Evolutionary conservation across 805 yeast genomes (phyloP), one percentile per base, ranked within the genome.

Genomic region (Suhomyces sp.): DNA sequence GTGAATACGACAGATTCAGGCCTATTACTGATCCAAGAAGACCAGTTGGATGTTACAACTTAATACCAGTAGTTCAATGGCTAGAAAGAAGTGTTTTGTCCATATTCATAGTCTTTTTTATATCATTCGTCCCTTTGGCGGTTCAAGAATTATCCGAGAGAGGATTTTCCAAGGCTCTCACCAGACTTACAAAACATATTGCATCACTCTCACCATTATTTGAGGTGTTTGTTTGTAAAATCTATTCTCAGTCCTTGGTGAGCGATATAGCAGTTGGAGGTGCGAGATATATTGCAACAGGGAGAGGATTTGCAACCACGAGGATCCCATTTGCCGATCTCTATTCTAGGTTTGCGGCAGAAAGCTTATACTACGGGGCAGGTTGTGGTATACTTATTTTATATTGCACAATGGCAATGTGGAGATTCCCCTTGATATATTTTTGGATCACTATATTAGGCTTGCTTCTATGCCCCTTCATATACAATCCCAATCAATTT

Each of bases 261-360:
- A 83, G 81, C 56, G 91, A 87, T 67, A 68, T 88, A 57, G 72
- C 87, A 10, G 76, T 86, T 53, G 94, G 96, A 48, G 94, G 93
- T 56, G 96, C 96, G 3, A 77, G 83, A 61, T 88, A 88, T 69
- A 85, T 87, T 61, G 85, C 92, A 1, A 88, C 94, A 1, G 94
- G 94, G 13, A 77, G 96, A 68, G 91, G 91, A 9, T 84, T 88
- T 65, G 90, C 96, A 1, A 88, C 92, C 3, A 76, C 83, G 1
- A 77, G 96, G 63, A 76, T 81, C 44, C 83, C 89, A 31, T 86
- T 87, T 61, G 69, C 82, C n/a, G 67, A 75, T 9, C 73, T 89
- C 44, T 88, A 84, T 60, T 72, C 89, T 8, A 76, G 91, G 55
- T 88, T 86, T 67, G 84, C 90, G 1, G 58, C 62, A 40, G 87